Base-by-base conservation (phyloP, 768 basidiomycete genomes). In the Tricholoma matsutake region DNA sequence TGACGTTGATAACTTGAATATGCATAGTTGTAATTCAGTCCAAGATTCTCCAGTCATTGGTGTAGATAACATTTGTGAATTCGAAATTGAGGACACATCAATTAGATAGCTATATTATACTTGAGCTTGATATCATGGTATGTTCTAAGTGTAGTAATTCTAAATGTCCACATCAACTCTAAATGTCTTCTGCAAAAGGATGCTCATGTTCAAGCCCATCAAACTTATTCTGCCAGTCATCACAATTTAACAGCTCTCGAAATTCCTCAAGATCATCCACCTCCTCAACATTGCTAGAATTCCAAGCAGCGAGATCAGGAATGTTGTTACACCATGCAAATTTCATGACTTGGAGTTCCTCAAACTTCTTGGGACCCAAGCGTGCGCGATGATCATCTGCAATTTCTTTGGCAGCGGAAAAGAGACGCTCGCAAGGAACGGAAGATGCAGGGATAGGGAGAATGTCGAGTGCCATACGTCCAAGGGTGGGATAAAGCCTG, bases 261-360 rank as follows among this genome's bases (percentile, higher is more conserved):
- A 59, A 59, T 34, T 54, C 53, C 41, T 63, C 61, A 29, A 63
- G 49, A 18, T 43, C 31, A 16, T 35, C 34, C 34, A 57, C 34
- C 51, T 63, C 59, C 20, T 63, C 59, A 29, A 59, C 62, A 5
- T n/a, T 35, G 13, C 49, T 18, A 20, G 49, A 52, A 31, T 52
- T 52, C 49, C 49, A 62, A 94, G 93, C 64, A 84, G 80, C 6
- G 92, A 86, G 28, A 25, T 52, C 49, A 16, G 49, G 25, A 25
- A 52, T 31, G 29, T 52, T 25, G 22, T 52, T 25, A 31, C 25
- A n/a, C 64, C 61, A 59, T 37, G 58, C 57, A 58, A 56, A 56
- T 55, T 63, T 63, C 54, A 63, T 39, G 32, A 63, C 18, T 34
- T 43, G n/a, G n/a, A n/a, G n/a, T n/a, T n/a, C n/a, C n/a, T n/a